Percentiles rank a stretch among this genome's conserved stretches.
These are phyloP conservation scores for Sequoia sempervirens DNA, from an alignment of 75 land plant species.

Conservation along the genomic window DNA sequence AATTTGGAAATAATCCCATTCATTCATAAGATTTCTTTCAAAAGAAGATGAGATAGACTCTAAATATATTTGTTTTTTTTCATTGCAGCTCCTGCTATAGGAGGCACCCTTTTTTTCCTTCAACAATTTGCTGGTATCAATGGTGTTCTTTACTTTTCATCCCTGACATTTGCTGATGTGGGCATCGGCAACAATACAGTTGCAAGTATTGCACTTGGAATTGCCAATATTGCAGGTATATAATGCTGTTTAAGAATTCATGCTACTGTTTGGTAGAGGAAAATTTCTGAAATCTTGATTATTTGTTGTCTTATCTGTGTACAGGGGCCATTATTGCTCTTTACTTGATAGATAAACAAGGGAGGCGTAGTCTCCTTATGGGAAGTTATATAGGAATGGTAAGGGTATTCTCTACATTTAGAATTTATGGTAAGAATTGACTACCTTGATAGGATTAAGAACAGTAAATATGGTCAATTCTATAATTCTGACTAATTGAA, in stretches of 20 bases:
- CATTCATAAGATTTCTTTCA: neutral
- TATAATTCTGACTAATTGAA: neutral
- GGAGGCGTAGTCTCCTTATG: constrained; percentile 71
- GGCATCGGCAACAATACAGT: constrained; percentile 60
- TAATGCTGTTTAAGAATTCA: constrained; percentile 4
- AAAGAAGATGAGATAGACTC: neutral
- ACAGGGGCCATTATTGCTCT: constrained; percentile 79
- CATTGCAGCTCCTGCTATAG: constrained; percentile 76
- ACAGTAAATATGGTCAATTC: neutral
- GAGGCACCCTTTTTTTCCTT: constrained; percentile 72
- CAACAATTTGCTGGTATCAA: constrained; percentile 98
- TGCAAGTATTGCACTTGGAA: constrained; percentile 78
- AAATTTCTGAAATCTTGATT: neutral
- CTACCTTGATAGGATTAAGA: neutral
- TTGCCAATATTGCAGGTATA: constrained; percentile 78
- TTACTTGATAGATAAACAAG: constrained; percentile 83
- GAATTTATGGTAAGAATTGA: neutral
- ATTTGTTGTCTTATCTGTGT: constrained; percentile 3
- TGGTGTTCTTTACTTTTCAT: constrained; percentile 94
- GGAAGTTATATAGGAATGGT: constrained; percentile 94
- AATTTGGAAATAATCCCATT: neutral
- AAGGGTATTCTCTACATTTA: constrained; percentile 5
- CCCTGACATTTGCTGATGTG: constrained; percentile 78
- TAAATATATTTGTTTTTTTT: constrained; percentile 12
- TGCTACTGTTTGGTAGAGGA: neutral